phyloP scores from a whole-genome alignment of 768 basidiomycete genomes.

The Suillus alpinus region DNA sequence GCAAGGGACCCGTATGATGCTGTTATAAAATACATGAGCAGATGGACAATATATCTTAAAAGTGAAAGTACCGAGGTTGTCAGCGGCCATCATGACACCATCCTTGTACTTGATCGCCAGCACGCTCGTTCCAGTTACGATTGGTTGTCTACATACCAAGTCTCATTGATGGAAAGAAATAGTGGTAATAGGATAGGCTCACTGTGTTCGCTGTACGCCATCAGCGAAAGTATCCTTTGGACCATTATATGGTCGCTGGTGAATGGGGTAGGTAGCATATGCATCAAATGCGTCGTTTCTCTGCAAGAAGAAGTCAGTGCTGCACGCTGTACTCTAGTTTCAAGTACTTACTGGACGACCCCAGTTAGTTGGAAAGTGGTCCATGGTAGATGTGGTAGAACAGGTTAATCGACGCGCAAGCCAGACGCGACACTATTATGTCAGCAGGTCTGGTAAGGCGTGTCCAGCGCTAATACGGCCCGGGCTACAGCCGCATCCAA shows the following conservation, averaged over 20 bases:
- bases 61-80: slow-evolving; percentile 77
- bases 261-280: slow-evolving; percentile 75
- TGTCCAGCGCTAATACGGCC: background rate
- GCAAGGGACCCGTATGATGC: slow-evolving; percentile 98
- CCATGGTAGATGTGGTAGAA: slow-evolving; percentile 45
- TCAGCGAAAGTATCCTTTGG: slow-evolving; percentile 57
- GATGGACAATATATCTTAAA: background rate
- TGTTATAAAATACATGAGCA: slow-evolving; percentile 23
- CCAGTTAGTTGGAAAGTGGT: slow-evolving; percentile 85
- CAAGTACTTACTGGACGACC: slow-evolving; percentile 62
- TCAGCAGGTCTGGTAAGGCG: slow-evolving; percentile 5
- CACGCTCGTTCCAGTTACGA: slow-evolving; percentile 96
- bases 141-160: slow-evolving; percentile 65
- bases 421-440: slow-evolving; percentile 11
- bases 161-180: background rate
- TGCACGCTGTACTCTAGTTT: background rate
- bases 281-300: slow-evolving; percentile 73
- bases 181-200: slow-evolving; percentile 16
- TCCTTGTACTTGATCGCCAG: slow-evolving; percentile 93
- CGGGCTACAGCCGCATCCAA: background rate
- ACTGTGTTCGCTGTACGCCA: slow-evolving; percentile 83
- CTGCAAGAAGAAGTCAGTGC: slow-evolving; percentile 33
- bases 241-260: slow-evolving; percentile 50
- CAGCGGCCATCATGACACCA: slow-evolving; percentile 97
- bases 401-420: slow-evolving; percentile 18